Base-by-base conservation (phyloP, 768 basidiomycete genomes). In the Lactarius tabidus region DNA sequence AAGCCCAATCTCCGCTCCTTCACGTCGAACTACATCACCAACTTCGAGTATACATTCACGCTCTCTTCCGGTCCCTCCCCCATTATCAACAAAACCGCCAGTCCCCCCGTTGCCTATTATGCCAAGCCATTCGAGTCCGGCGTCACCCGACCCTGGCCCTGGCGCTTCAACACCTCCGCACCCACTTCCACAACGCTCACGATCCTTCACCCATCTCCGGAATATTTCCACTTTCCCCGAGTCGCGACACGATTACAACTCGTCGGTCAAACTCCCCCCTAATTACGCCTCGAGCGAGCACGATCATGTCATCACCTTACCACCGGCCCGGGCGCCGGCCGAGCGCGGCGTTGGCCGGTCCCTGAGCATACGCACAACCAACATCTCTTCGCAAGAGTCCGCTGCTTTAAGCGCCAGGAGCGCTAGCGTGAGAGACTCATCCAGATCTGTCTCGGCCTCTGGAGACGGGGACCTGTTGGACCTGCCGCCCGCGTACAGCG, bases 401-500 rank as follows among this genome's bases (percentile, higher is more conserved):
- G 38, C 6, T n/a, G 28, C 23, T 33, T 39, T 53, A 12, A 43
- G 60, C 10, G 45, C 38, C 23, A 39, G 48, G 26, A 62, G 56
- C 38, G 48, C 60, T 6, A 52, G 59, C 54, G 23, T 14, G n/a
- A 48, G 45, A 26, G 45, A 45, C 38, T 26, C 51, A 26, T 35
- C 39, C 8, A 38, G 29, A 7, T 54, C 61, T 15, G 39, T 38
- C 41, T 45, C 36, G 29, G n/a, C 56, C 20, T 57, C 56, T 43
- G 55, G 35, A 26, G 59, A 48, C 3, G 48, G 12, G 7, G 60
- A 58, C 12, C 60, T 39, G 15, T 69, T 48, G 28, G 66, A 67
- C 31, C 9, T 60, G 31, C 68, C 66, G 1, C 68, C 66, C 3
- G 68, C 68, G 10, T 69, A 69, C 59, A 65, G 56, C 60, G 57